Conservation (phyloP, 371 early-diverging fungal species). For the Conidiobolus incongruus region DNA sequence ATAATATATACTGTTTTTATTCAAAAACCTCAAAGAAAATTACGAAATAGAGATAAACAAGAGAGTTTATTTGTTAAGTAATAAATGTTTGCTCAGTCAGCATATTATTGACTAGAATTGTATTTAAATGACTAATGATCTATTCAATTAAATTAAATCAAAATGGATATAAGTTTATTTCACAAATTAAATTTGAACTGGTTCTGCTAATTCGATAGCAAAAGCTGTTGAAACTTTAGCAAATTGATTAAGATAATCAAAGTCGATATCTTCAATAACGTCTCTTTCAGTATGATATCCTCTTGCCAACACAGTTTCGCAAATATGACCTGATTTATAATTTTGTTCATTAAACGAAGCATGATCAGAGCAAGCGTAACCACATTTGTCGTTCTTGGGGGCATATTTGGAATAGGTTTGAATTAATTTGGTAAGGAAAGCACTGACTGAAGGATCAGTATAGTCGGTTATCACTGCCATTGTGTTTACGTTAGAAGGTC, state of each 20-base stretch:
- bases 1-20: too few species aligned
- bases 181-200: too few species aligned
- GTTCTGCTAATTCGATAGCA: slow-evolving; percentile 43
- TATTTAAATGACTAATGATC: too few species aligned
- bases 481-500: slow-evolving; percentile 26
- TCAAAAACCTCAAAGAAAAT: too few species aligned
- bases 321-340: slow-evolving; percentile 60
- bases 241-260: slow-evolving; percentile 36
- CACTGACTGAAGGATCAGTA: slow-evolving; percentile 40
- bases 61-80: too few species aligned
- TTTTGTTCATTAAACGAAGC: slow-evolving; percentile 76
- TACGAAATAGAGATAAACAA: too few species aligned
- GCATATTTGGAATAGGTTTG: not conserved
- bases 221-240: slow-evolving; percentile 59
- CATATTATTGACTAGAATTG: too few species aligned
- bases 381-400: slow-evolving; percentile 5
- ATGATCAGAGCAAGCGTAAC: slow-evolving; percentile 41
- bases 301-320: slow-evolving; percentile 30
- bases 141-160: too few species aligned
- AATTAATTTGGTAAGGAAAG: slow-evolving; percentile 12
- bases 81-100: too few species aligned
- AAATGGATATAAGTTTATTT: too few species aligned
- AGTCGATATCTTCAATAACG: not conserved
- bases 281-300: too few species aligned
- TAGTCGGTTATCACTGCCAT: slow-evolving; percentile 70